Conservation (phyloP, 139 green algal species). For the Chlamydomonas urium region DNA sequence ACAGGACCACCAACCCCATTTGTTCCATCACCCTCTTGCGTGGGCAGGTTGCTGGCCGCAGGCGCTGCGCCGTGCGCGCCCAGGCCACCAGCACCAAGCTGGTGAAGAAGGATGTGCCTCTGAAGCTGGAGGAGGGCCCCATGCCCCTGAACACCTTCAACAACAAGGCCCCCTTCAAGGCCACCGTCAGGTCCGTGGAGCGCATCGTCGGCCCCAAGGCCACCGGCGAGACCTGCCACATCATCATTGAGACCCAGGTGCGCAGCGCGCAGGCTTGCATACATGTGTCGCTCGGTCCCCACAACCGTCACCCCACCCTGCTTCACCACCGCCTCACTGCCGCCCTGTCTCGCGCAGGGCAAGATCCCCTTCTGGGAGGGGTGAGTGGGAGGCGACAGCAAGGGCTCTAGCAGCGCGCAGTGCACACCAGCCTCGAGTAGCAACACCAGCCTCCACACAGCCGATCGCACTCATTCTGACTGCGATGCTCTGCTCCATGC, state of each 20-base stretch:
- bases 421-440: too few species aligned
- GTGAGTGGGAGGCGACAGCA: too few species aligned
- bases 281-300: neutral
- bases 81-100: constrained; percentile 15
- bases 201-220: constrained; percentile 93
- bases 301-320: neutral
- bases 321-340: too few species aligned
- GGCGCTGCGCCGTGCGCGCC: constrained; percentile 21
- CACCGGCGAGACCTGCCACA: constrained; percentile 95
- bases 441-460: too few species aligned
- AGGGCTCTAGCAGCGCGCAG: too few species aligned
- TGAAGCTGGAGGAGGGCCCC: constrained; percentile 54
- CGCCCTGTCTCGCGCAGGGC: constrained; percentile 40
- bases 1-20: neutral
- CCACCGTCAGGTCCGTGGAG: constrained; percentile 85
- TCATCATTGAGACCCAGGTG: constrained; percentile 86
- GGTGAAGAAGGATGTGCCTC: constrained; percentile 29
- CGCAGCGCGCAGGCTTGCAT: too few species aligned
- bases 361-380: constrained; percentile 98
- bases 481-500: too few species aligned
- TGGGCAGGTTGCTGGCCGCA: constrained; percentile 20
- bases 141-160: constrained; percentile 93
- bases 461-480: too few species aligned
- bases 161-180: constrained; percentile 89
- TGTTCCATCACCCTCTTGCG: neutral